Evolutionary conservation across 2,329 filamentous ascomycete genomes (phyloP).

Genomic region (Paecilomyces sp.): DNA sequence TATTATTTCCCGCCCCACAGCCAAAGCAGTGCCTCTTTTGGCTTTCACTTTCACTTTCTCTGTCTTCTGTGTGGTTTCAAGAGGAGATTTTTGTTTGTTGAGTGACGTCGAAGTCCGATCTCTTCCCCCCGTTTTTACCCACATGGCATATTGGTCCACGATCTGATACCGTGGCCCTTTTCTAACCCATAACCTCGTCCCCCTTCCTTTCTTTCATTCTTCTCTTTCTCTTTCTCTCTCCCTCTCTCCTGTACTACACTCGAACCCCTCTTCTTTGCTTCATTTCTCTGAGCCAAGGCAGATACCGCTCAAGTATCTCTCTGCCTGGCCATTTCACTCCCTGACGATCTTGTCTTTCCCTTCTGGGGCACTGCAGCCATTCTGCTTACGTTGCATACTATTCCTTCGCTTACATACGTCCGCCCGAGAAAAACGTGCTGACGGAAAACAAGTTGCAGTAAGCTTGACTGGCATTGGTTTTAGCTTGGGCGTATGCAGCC

Average conservation of each 20-base stretch:
- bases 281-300: not conserved
- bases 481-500: not conserved
- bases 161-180: conserved; percentile 1
- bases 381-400: not conserved
- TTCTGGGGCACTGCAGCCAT: not conserved
- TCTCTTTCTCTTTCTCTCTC: not conserved
- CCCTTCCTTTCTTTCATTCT: not conserved
- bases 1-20: not conserved
- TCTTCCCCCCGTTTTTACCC: not conserved
- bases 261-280: not conserved
- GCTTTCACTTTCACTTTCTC: not conserved
- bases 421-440: not conserved
- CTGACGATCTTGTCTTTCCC: not conserved
- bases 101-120: not conserved
- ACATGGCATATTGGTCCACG: not conserved
- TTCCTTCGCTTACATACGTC: not conserved
- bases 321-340: not conserved
- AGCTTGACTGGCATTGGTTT: not conserved
- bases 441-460: not conserved
- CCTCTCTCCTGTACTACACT: not conserved
- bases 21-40: not conserved
- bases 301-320: not conserved
- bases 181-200: not conserved
- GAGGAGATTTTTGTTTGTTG: not conserved
- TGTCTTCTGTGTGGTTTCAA: not conserved